A percentile compares a stretch with the other conserved stretches of the same genome.
Conservation (phyloP, 257 asterid species). For the Nicotiana knightiana region DNA sequence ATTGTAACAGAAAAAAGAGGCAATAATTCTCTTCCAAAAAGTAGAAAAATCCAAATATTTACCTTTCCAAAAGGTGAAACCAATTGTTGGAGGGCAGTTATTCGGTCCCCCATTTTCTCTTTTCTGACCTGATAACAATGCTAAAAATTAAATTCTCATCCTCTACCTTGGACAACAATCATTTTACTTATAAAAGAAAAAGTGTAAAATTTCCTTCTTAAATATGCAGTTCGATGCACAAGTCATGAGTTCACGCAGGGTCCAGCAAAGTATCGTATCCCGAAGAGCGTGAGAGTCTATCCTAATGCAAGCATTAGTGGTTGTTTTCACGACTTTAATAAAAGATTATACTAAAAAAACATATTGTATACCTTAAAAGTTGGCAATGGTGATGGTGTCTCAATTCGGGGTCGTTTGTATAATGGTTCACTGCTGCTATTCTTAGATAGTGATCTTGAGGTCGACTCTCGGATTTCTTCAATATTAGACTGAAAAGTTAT, state of each 20-base stretch:
- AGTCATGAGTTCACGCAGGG: too few relatives aligned
- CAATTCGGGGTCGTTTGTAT: constrained; percentile 47
- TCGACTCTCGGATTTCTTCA: constrained; percentile 19
- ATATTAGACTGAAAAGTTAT: constrained; percentile 23
- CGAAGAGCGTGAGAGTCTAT: too few relatives aligned
- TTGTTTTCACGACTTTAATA: too few relatives aligned
- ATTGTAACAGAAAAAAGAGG: not conserved
- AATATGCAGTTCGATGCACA: not conserved
- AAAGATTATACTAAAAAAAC: too few relatives aligned
- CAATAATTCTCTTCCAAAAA: not conserved
- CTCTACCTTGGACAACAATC: constrained; percentile 20
- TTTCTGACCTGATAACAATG: constrained; percentile 66
- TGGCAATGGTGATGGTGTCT: constrained; percentile 73
- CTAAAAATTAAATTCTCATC: constrained; percentile 18
- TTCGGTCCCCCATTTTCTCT: constrained; percentile 89
- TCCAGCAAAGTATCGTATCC: too few relatives aligned
- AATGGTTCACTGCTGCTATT: constrained; percentile 31
- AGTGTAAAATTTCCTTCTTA: constrained; percentile 36
- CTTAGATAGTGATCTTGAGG: constrained; percentile 20
- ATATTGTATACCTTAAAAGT: constrained; percentile 48
- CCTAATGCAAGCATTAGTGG: too few relatives aligned
- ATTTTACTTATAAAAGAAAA: constrained; percentile 17
- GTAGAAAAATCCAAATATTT: constrained; percentile 13
- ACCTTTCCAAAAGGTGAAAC: constrained; percentile 99
- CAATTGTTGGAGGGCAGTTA: constrained; percentile 93